These are phyloP conservation scores for Rugosomyces carneus DNA, from an alignment of 1,284 basidiomycete genomes.

Conservation along the genomic window DNA sequence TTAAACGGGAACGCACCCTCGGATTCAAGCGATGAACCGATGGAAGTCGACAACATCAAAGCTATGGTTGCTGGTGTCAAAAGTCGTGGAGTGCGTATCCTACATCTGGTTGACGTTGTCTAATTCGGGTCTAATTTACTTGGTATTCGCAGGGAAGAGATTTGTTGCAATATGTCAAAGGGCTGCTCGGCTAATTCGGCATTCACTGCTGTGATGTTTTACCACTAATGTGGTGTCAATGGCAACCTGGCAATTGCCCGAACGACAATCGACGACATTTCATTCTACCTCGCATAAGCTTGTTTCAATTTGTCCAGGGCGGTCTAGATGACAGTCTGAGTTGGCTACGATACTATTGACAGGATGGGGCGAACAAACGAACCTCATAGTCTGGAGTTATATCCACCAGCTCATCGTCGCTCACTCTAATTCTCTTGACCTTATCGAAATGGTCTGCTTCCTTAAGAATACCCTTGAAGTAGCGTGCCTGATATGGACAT, in stretches of 20 bases:
- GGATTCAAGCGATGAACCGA: constrained; percentile 19
- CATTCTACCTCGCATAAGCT: constrained; percentile 22
- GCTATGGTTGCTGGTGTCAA: constrained; percentile 73
- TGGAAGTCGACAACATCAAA: constrained; percentile 53
- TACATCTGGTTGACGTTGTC: constrained; percentile 6
- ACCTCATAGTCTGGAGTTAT: constrained; percentile 66
- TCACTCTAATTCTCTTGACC: constrained; percentile 69
- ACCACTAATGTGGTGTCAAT: neutral
- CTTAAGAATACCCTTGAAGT: constrained; percentile 85
- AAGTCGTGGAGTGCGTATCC: constrained; percentile 52
- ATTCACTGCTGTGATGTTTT: too few relatives aligned
- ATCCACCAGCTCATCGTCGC: constrained; percentile 54
- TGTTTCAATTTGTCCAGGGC: constrained; percentile 31
- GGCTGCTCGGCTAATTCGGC: constrained; percentile 49
- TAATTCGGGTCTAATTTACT: constrained; percentile 10
- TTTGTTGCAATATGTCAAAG: constrained; percentile 66
- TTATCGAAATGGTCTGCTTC: constrained; percentile 68
- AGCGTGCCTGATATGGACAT: constrained; percentile 53
- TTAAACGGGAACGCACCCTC: constrained; percentile 13
- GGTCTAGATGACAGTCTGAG: constrained; percentile 17
- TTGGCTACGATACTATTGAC: neutral
- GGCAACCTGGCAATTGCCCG: neutral
- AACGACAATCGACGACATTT: neutral
- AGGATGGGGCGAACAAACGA: constrained; percentile 11
- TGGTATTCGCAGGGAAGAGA: constrained; percentile 51